These are phyloP conservation scores for Mycosphaerella arachidis DNA, from an alignment of 2,329 filamentous ascomycete genomes.

Conservation along the genomic window DNA sequence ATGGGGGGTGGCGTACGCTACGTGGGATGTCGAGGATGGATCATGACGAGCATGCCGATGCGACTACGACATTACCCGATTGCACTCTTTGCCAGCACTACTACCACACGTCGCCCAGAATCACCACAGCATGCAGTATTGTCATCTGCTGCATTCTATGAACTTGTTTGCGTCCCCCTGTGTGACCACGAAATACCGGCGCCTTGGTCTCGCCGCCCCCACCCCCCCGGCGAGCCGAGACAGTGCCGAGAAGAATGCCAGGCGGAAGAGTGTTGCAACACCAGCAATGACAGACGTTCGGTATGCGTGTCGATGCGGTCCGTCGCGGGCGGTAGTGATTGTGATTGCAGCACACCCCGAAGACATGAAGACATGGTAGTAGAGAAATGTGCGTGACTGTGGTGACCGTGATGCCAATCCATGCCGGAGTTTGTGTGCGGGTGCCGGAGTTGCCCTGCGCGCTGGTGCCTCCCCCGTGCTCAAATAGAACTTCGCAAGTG, in stretches of 20 bases:
- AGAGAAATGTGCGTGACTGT: neutral
- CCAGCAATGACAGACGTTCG: neutral
- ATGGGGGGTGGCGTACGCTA: neutral
- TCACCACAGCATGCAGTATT: no score
- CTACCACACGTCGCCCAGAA: no score
- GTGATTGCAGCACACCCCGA: neutral
- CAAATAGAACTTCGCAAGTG: conserved; percentile 1
- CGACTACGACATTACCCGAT: neutral
- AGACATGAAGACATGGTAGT: neutral
- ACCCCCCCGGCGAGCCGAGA: neutral
- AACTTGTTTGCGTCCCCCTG: neutral
- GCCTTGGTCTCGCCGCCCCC: neutral
- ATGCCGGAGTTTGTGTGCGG: neutral
- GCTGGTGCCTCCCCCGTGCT: neutral
- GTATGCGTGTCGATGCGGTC: neutral
- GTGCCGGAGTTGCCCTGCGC: neutral
- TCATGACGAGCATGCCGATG: neutral
- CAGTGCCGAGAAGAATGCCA: neutral
- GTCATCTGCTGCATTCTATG: neutral
- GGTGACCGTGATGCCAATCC: neutral
- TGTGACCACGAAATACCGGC: neutral
- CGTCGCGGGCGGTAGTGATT: neutral
- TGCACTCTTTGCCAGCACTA: no score
- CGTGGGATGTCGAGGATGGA: neutral
- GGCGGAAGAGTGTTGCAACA: neutral